Base-by-base conservation (phyloP, 352 stramenopile genomes). In the Plasmopara muralis region DNA sequence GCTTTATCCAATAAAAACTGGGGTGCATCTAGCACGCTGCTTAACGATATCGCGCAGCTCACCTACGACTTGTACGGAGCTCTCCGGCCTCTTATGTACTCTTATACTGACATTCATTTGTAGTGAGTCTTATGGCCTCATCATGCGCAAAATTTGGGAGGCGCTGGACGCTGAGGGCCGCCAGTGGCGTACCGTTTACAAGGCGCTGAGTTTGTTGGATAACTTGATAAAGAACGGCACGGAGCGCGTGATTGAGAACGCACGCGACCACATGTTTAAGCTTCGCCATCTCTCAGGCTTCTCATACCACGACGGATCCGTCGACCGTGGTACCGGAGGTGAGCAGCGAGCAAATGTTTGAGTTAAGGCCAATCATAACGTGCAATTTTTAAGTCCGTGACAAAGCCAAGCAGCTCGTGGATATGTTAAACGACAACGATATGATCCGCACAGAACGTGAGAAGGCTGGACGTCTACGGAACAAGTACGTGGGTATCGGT, bases 1-100 rank as follows among this genome's bases (percentile, higher is more conserved):
- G 95, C 96, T 25, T 80, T 99, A 28, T 99, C 95, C 16, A 98
- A 99, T 68, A 99, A 99, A 80, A 99, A 99, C 70, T 99, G 96
- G 96, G 97, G 97, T 28, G 89, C 96, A 9, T 99, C 96, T 29
- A 97, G 87, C 65, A 98, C 95, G 48, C 66, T 98, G 15, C 83
- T 99, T 68, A 98, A 98, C 72, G 93, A 99, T 62, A 97, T 99
- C 61, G 85, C 96, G 47, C 83, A 96, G 56, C 93, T 99, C 66
- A 98, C 95, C 9, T 98, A 97, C 67, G 95, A 98, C 69, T 94
- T 89, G 83, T 93, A 70, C 52, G 77, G 20, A 16, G 15, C 31
- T 41, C 6, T 38, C 10, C 20, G 31, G 16, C 31, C n/a, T 25
- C 31, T 12, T 52, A 18, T 20, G 9, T 38, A n/a, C 9, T 15